phyloP scores from a whole-genome alignment of 495 filamentous ascomycete genomes.

The Penicillium fimorum region DNA sequence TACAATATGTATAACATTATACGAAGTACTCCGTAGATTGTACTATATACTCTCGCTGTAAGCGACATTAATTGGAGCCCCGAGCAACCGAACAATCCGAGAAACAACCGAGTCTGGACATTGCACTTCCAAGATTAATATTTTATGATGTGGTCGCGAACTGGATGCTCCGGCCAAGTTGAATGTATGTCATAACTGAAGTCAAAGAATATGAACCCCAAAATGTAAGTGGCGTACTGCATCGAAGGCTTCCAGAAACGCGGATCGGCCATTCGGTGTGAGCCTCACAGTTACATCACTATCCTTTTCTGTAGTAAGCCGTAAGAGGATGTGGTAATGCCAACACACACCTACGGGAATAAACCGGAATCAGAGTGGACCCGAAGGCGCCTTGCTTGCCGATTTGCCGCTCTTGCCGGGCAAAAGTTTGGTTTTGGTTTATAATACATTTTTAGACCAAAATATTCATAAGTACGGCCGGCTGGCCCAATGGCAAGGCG shows the following conservation, averaged over 20 bases:
- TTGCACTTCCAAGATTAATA: too few species aligned
- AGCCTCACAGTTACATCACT: slow-evolving; percentile 19
- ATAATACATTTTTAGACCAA: neutral
- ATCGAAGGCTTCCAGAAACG: slow-evolving; percentile 31
- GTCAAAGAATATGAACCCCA: neutral
- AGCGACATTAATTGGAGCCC: too few species aligned
- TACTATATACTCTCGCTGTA: too few species aligned
- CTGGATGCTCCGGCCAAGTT: too few species aligned
- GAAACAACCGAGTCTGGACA: neutral
- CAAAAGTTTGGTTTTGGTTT: neutral
- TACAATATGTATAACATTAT: too few species aligned
- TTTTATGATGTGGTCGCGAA: neutral
- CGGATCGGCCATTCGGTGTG: neutral
- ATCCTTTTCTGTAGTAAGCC: neutral
- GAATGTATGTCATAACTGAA: neutral
- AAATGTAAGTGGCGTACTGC: slow-evolving; percentile 16
- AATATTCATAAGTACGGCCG: too few species aligned
- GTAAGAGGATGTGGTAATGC: neutral
- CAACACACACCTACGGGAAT: neutral
- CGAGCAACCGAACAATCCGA: neutral
- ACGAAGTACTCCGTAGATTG: neutral
- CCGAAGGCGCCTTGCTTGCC: neutral
- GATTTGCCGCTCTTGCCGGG: slow-evolving; percentile 12
- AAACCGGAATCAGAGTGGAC: slow-evolving; percentile 16
- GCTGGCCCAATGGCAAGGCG: slow-evolving; percentile 70